A percentile compares a stretch with the other conserved stretches of the same genome.
Evolutionary conservation across 306 rosid species (phyloP).

Genomic region (Cucumis melo): DNA sequence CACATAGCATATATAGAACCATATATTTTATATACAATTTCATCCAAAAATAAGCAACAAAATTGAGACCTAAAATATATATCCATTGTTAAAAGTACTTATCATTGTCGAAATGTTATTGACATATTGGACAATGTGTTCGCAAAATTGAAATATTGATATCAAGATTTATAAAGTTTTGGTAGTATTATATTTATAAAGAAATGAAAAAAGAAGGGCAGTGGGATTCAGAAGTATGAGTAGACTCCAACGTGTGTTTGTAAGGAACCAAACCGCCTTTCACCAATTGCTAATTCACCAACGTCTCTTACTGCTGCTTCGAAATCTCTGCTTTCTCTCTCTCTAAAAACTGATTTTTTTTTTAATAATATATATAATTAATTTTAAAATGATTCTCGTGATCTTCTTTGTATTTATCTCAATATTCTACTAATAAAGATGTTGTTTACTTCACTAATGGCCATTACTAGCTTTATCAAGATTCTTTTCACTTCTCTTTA

Average conservation of each 20-base stretch:
- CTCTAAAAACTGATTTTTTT: neutral
- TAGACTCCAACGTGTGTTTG: neutral
- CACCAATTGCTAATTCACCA: neutral
- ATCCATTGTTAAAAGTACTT: too few species aligned
- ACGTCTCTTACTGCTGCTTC: slow-evolving; percentile 1
- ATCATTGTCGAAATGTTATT: too few species aligned
- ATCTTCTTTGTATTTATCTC: neutral
- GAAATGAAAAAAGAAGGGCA: neutral
- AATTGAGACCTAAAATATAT: too few species aligned
- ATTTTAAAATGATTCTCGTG: neutral
- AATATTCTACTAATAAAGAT: neutral
- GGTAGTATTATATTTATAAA: too few species aligned
- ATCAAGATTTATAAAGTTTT: too few species aligned
- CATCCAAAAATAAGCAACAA: too few species aligned
- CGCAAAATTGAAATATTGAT: too few species aligned
- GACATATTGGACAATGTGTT: too few species aligned
- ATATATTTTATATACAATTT: too few species aligned
- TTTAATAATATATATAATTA: neutral
- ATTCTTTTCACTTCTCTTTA: neutral
- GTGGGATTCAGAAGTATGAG: neutral
- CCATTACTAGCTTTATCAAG: neutral
- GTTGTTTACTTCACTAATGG: neutral
- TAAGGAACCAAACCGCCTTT: neutral
- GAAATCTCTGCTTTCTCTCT: neutral
- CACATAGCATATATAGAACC: too few species aligned